Conservation (phyloP, 768 basidiomycete species). For the Phanerochaete carnosa region DNA sequence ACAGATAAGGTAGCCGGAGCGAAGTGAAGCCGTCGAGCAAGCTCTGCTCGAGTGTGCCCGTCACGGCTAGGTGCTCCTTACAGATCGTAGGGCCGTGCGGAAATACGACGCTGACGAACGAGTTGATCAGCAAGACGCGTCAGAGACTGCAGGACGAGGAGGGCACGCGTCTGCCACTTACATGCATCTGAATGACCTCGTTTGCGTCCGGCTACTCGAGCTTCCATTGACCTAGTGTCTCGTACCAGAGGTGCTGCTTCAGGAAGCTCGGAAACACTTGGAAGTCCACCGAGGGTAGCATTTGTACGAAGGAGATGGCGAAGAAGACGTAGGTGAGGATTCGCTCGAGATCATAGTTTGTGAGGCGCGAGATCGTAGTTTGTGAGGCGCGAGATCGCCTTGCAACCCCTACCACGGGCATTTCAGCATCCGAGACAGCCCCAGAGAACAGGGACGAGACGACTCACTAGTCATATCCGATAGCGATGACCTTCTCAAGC, state of each 20-base stretch:
- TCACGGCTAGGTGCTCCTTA: conserved; percentile 33
- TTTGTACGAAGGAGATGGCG: conserved; percentile 30
- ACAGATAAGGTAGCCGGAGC: conserved; percentile 29
- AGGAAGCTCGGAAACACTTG: conserved; percentile 23
- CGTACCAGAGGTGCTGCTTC: conserved; percentile 31
- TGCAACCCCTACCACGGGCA: conserved; percentile 33
- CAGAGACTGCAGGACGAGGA: background rate
- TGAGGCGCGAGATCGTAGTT: too few species aligned
- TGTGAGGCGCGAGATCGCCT: conserved; percentile 32
- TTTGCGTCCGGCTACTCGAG: conserved; percentile 33
- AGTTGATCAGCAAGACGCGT: background rate
- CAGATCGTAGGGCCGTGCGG: conserved; percentile 31
- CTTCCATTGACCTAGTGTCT: conserved; percentile 41
- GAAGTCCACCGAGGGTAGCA: conserved; percentile 24
- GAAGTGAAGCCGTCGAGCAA: conserved; percentile 24
- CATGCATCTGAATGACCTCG: conserved; percentile 30
- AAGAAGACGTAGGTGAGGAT: conserved; percentile 37
- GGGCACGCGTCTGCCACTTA: conserved; percentile 16
- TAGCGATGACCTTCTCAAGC: conserved; percentile 24
- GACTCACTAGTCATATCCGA: conserved; percentile 32
- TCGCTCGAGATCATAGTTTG: conserved; percentile 36
- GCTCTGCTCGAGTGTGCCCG: conserved; percentile 32
- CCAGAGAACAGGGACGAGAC: background rate
- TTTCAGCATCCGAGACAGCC: background rate
- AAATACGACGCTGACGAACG: conserved; percentile 34